These are phyloP conservation scores for Kodamaea kakaduensis DNA, from an alignment of 805 yeast genomes.

Conservation along the genomic window DNA sequence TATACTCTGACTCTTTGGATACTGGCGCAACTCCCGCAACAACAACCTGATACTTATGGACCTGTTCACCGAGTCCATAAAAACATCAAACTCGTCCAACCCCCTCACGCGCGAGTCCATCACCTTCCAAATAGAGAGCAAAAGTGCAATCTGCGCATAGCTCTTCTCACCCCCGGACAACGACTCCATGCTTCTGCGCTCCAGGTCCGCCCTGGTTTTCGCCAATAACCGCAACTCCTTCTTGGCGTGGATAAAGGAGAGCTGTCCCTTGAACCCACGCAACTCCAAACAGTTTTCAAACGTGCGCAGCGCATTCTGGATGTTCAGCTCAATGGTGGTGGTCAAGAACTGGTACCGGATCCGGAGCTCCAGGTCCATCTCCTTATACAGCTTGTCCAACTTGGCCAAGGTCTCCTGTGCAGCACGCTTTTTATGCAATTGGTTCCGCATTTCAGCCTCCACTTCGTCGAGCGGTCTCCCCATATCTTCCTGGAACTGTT, in stretches of 20 bases:
- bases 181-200: slow-evolving; percentile 69
- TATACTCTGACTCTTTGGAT: slow-evolving; percentile 75
- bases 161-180: slow-evolving; percentile 97
- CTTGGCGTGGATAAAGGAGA: slow-evolving; percentile 56
- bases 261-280: slow-evolving; percentile 71
- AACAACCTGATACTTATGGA: slow-evolving; percentile 72
- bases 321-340: slow-evolving; percentile 28
- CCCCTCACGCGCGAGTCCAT: slow-evolving; percentile 89
- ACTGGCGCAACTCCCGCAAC: slow-evolving; percentile 59
- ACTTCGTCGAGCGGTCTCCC: slow-evolving; percentile 58
- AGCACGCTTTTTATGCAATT: slow-evolving; percentile 30
- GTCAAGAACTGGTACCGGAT: slow-evolving; percentile 30
- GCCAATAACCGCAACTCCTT: slow-evolving; percentile 55
- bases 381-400: slow-evolving; percentile 30
- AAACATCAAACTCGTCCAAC: slow-evolving; percentile 94
- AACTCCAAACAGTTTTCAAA: slow-evolving; percentile 58
- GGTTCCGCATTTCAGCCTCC: slow-evolving; percentile 22
- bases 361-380: slow-evolving; percentile 27
- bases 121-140: slow-evolving; percentile 87
- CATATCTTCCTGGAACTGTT: slow-evolving; percentile 48
- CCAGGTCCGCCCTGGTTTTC: slow-evolving; percentile 55
- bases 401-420: slow-evolving; percentile 41
- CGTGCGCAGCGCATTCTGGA: slow-evolving; percentile 31
- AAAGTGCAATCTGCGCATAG: slow-evolving; percentile 82
- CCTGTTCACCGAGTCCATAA: slow-evolving; percentile 92